Conservation (phyloP, 371 early-diverging fungal genomes). For the Basidiobolus meristosporus region DNA sequence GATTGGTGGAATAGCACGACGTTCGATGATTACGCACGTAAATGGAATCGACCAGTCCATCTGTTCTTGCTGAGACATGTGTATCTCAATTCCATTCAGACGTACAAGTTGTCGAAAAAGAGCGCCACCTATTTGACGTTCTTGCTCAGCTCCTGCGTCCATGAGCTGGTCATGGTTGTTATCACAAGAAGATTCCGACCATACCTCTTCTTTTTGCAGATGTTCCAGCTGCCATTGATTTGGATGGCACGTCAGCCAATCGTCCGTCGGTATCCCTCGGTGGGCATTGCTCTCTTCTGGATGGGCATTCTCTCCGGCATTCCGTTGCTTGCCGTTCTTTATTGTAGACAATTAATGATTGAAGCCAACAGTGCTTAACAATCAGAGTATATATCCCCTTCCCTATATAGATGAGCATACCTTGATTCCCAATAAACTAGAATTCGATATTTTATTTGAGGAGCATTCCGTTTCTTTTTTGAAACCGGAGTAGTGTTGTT, state of each 20-base stretch:
- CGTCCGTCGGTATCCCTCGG: constrained; percentile 16
- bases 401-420: neutral
- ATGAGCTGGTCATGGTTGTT: constrained; percentile 77
- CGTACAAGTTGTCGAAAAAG: constrained; percentile 48
- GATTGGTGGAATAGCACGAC: constrained; percentile 97
- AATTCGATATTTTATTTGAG: too few species aligned
- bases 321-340: constrained; percentile 56
- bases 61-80: constrained; percentile 86
- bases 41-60: constrained; percentile 98
- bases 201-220: constrained; percentile 74
- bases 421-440: too few species aligned
- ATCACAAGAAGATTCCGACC: constrained; percentile 48
- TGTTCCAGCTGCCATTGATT: constrained; percentile 87
- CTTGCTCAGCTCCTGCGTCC: constrained; percentile 66
- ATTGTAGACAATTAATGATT: constrained; percentile 30
- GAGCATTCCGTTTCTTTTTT: too few species aligned
- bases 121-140: constrained; percentile 71
- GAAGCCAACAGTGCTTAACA: too few species aligned
- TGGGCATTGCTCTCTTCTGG: constrained; percentile 44
- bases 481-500: too few species aligned
- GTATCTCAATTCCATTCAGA: constrained; percentile 61
- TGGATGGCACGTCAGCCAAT: constrained; percentile 21
- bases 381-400: neutral
- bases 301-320: constrained; percentile 61
- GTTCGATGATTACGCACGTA: constrained; percentile 88